Conservation (phyloP, 768 basidiomycete genomes). For the Galerina marginata region DNA sequence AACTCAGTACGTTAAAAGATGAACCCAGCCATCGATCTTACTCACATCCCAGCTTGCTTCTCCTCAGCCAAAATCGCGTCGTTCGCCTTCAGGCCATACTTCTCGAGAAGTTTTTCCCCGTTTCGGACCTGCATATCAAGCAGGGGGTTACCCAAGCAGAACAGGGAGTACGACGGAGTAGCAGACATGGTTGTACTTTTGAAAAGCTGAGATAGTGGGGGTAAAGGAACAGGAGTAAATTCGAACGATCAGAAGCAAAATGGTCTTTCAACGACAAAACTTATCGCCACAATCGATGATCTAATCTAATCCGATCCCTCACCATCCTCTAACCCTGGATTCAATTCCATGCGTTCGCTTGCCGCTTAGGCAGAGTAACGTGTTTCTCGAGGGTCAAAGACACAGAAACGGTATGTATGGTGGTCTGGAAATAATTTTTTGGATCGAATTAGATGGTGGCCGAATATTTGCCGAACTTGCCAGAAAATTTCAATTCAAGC, state of each 20-base stretch:
- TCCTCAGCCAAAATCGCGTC: slow-evolving; percentile 95
- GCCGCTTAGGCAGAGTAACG: no score
- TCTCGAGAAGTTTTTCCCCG: slow-evolving; percentile 83
- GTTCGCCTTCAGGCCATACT: slow-evolving; percentile 91
- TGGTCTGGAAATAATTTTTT: no score
- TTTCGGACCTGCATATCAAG: slow-evolving; percentile 94
- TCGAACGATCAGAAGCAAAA: background rate
- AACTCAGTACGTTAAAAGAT: slow-evolving; percentile 2
- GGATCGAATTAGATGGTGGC: no score
- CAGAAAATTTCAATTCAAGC: no score
- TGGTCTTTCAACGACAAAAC: slow-evolving; percentile 6
- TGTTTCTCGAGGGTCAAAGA: no score
- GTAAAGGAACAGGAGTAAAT: slow-evolving; percentile 2
- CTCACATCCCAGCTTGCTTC: slow-evolving; percentile 87
- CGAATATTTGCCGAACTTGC: no score
- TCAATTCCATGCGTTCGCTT: no score
- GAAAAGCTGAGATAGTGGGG: slow-evolving; percentile 62
- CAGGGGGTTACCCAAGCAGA: slow-evolving; percentile 95
- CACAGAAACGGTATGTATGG: no score
- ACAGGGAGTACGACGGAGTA: slow-evolving; percentile 60
- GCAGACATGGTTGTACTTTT: slow-evolving; percentile 62
- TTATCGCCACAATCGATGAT: slow-evolving; percentile 24
- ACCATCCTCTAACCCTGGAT: no score
- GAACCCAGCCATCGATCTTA: background rate
- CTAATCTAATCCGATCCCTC: slow-evolving; percentile 31